These are phyloP conservation scores for Plenodomus biglobosus DNA, from an alignment of 2,329 filamentous ascomycete genomes.

Conservation along the genomic window DNA sequence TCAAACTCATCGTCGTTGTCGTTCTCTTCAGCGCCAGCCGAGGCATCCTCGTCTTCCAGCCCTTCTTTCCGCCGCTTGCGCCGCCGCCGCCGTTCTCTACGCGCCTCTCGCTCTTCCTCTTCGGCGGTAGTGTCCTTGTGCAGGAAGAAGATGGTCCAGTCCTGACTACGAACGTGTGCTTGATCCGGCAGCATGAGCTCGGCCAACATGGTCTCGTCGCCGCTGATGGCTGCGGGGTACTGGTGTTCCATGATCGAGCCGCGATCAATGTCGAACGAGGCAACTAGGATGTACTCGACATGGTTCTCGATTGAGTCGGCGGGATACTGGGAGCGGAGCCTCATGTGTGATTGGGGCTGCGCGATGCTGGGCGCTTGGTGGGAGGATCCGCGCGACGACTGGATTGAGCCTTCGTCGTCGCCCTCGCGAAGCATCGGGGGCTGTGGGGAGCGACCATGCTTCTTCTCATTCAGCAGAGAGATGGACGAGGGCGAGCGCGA, in stretches of 20 bases:
- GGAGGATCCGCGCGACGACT: constrained; percentile 23
- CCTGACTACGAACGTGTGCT: constrained; percentile 89
- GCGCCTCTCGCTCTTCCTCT: constrained; percentile 67
- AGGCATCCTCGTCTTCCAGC: constrained; percentile 46
- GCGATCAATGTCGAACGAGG: constrained; percentile 94
- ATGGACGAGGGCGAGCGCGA: constrained; percentile 44
- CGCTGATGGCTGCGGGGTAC: constrained; percentile 90
- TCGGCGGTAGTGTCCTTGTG: constrained; percentile 91
- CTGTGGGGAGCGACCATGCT: constrained; percentile 37
- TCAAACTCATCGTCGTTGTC: constrained; percentile 41
- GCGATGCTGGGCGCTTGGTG: background rate
- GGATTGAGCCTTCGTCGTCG: constrained; percentile 33
- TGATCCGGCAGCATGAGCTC: constrained; percentile 98
- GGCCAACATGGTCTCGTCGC: constrained; percentile 96
- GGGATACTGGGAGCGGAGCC: constrained; percentile 53
- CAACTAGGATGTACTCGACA: constrained; percentile 98
- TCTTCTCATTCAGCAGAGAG: constrained; percentile 40
- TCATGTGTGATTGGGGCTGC: constrained; percentile 5
- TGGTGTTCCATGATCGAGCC: constrained; percentile 99
- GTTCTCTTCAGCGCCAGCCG: constrained; percentile 25
- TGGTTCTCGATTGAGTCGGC: constrained; percentile 68
- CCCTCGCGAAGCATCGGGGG: constrained; percentile 40
- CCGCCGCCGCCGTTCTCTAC: constrained; percentile 57
- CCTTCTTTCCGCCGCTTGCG: constrained; percentile 49
- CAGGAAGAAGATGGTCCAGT: constrained; percentile 99